A percentile compares a stretch with the other conserved stretches of the same genome.
Conservation (phyloP, 176 grass and related monocot genomes). For the Aegilops longissima region DNA sequence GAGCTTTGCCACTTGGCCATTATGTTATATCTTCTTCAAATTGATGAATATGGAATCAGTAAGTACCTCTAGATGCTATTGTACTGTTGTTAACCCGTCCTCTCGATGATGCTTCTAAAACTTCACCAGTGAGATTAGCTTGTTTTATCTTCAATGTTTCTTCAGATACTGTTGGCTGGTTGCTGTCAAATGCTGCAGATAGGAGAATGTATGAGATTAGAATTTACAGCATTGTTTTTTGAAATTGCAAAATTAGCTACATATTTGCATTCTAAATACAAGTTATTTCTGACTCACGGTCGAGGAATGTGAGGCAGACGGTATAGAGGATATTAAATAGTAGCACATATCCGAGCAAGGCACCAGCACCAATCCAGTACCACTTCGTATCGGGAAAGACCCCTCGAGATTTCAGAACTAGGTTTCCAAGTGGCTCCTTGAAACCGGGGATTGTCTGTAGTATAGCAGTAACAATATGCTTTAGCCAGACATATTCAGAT, state of each 20-base stretch:
- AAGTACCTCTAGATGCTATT: slow-evolving; percentile 39
- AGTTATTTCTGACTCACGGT: slow-evolving; percentile 40
- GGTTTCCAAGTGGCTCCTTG: slow-evolving; percentile 43
- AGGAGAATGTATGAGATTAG: neutral
- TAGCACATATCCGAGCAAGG: slow-evolving; percentile 64
- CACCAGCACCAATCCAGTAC: slow-evolving; percentile 81
- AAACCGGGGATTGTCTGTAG: slow-evolving; percentile 2
- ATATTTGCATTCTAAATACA: neutral
- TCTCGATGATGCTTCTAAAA: slow-evolving; percentile 32
- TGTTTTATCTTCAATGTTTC: slow-evolving; percentile 60
- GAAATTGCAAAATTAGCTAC: slow-evolving; percentile 1
- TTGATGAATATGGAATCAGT: neutral
- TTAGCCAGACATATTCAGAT: slow-evolving; percentile 17
- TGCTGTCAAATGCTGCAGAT: slow-evolving; percentile 56
- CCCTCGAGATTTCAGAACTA: slow-evolving; percentile 53
- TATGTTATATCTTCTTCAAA: neutral
- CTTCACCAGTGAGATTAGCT: slow-evolving; percentile 63
- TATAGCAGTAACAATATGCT: slow-evolving; percentile 5
- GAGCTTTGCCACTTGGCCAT: neutral
- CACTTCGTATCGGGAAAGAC: slow-evolving; percentile 62
- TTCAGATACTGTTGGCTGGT: slow-evolving; percentile 60
- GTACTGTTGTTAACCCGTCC: slow-evolving; percentile 17
- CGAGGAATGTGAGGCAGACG: slow-evolving; percentile 62
- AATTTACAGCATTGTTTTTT: neutral
- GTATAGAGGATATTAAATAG: slow-evolving; percentile 81